These are phyloP conservation scores for Termitomyces sp. DNA, from an alignment of 1,284 basidiomycete species.

Conservation along the genomic window DNA sequence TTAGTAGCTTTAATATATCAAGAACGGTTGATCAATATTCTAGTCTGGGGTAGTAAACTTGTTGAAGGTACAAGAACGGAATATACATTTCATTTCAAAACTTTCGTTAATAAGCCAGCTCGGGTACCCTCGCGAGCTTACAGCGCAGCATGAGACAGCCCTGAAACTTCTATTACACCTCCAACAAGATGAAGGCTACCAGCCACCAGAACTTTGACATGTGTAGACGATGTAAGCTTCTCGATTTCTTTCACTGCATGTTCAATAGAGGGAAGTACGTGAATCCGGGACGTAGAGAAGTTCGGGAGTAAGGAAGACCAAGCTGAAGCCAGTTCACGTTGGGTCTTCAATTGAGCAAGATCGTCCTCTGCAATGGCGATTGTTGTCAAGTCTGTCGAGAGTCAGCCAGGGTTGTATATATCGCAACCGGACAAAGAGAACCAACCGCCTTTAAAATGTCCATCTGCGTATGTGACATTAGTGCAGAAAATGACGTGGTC, in stretches of 20 bases:
- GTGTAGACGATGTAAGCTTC: slow-evolving; percentile 29
- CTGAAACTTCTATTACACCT: slow-evolving; percentile 88
- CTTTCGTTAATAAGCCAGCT: not conserved
- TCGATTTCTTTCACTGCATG: slow-evolving; percentile 72
- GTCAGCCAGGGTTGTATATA: slow-evolving; percentile 9
- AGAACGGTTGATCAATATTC: not conserved
- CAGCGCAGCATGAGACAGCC: slow-evolving; percentile 61
- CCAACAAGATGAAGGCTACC: slow-evolving; percentile 96
- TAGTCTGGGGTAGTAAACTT: not conserved
- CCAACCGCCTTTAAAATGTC: slow-evolving; percentile 84
- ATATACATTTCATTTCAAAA: not conserved
- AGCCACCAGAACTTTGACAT: slow-evolving; percentile 72
- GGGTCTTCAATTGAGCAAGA: slow-evolving; percentile 64
- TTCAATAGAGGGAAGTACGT: slow-evolving; percentile 86
- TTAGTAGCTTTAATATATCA: not conserved
- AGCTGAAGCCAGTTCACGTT: slow-evolving; percentile 70
- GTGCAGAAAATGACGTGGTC: slow-evolving; percentile 90
- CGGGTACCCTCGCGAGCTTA: slow-evolving; percentile 12
- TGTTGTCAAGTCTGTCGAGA: slow-evolving; percentile 63
- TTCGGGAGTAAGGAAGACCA: slow-evolving; percentile 66
- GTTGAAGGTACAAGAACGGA: not conserved
- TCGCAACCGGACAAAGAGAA: slow-evolving; percentile 1
- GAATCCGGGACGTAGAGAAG: slow-evolving; percentile 57
- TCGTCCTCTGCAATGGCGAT: slow-evolving; percentile 62
- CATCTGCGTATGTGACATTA: slow-evolving; percentile 90